Percentiles rank a stretch among this genome's conserved stretches.
Conservation (phyloP, 805 yeast genomes). For the Pichia californica region DNA sequence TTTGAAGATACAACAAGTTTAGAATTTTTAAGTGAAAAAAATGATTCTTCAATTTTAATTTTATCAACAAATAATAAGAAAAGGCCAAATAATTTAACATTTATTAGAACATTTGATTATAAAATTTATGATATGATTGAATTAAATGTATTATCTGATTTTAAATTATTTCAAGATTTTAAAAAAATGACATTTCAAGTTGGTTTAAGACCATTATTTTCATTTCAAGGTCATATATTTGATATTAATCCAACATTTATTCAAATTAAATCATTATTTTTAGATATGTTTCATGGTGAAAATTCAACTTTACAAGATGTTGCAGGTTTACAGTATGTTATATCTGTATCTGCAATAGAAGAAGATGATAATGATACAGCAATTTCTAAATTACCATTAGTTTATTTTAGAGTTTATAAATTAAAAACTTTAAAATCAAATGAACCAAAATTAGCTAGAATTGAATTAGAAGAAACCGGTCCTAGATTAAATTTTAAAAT, state of each 20-base stretch:
- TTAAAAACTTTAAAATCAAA: conserved; percentile 68
- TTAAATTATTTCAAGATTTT: conserved; percentile 74
- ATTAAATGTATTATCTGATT: conserved; percentile 61
- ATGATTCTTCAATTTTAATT: conserved; percentile 81
- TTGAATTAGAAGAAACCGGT: conserved; percentile 91
- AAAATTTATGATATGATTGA: conserved; percentile 94
- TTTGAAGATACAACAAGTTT: conserved; percentile 82
- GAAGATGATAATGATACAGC: conserved; percentile 70
- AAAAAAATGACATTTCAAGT: conserved; percentile 71
- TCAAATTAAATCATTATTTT: conserved; percentile 80
- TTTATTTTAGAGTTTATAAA: conserved; percentile 87
- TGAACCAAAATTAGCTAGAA: conserved; percentile 87
- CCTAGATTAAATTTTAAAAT: conserved; percentile 91
- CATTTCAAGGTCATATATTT: conserved; percentile 87
- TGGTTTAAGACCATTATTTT: conserved; percentile 91
- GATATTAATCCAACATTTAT: conserved; percentile 81
- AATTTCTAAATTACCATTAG: conserved; percentile 55
- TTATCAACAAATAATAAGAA: conserved; percentile 78
- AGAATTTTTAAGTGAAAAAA: conserved; percentile 93
- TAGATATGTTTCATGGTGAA: conserved; percentile 88
- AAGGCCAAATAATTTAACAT: conserved; percentile 86
- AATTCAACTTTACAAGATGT: conserved; percentile 80
- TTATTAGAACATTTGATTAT: conserved; percentile 83
- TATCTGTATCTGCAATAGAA: conserved; percentile 69
- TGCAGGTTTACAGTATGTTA: conserved; percentile 89